Conservation (phyloP, 257 asterid species). For the Avicennia marina region DNA sequence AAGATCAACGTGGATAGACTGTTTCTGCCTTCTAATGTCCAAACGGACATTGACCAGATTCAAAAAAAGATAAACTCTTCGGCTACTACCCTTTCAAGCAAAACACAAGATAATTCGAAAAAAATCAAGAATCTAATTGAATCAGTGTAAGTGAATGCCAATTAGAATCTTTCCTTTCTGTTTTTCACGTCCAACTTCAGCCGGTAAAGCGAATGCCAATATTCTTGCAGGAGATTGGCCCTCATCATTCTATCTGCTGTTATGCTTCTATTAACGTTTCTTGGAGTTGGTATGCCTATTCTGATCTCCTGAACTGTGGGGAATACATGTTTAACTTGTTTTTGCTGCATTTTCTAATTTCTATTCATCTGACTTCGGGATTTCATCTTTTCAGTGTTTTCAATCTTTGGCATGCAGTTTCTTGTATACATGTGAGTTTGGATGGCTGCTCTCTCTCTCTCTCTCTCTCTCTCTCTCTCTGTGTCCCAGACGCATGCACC, state of each 20-base stretch:
- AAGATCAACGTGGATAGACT: conserved; percentile 77
- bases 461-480: too few relatives aligned
- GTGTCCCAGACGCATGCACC: too few relatives aligned
- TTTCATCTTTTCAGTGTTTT: conserved; percentile 48
- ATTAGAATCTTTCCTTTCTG: background rate
- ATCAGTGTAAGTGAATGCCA: conserved; percentile 51
- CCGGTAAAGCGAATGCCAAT: background rate
- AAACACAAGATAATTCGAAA: conserved; percentile 64
- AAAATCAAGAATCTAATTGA: conserved; percentile 59
- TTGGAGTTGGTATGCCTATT: conserved; percentile 73
- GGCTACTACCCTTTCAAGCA: conserved; percentile 57
- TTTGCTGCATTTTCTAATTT: too few relatives aligned
- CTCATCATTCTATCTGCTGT: conserved; percentile 65
- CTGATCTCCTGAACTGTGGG: conserved; percentile 7
- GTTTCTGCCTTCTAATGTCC: conserved; percentile 82
- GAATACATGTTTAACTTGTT: too few relatives aligned
- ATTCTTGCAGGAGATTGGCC: conserved; percentile 58
- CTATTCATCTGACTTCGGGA: background rate
- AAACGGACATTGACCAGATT: conserved; percentile 60
- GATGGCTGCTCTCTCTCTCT: background rate
- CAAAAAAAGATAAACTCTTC: conserved; percentile 62
- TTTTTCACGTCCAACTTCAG: background rate
- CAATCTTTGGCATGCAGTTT: conserved; percentile 73
- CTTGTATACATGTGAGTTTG: conserved; percentile 64
- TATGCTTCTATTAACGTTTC: conserved; percentile 73